phyloP scores from a whole-genome alignment of 202 grass and related monocot genomes.

The Elaeis oleifera region DNA sequence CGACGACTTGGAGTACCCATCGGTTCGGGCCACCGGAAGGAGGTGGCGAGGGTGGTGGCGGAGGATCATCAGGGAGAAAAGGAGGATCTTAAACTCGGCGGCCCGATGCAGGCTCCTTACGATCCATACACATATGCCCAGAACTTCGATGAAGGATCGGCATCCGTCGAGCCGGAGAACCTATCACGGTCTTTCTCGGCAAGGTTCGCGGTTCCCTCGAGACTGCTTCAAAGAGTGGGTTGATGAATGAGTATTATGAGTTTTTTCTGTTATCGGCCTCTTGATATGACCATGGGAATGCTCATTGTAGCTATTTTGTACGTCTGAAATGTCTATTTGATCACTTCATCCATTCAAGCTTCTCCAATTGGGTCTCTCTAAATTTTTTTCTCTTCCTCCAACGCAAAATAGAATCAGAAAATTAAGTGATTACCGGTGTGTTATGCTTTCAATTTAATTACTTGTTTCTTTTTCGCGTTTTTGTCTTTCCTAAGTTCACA shows the following conservation, averaged over 20 bases:
- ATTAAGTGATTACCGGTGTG: too few relatives aligned
- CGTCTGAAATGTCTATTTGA: too few relatives aligned
- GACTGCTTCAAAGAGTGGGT: not conserved
- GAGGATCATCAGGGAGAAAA: not conserved
- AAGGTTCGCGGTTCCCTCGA: slow-evolving; percentile 18
- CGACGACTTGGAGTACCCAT: not conserved
- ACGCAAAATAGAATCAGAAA: too few relatives aligned
- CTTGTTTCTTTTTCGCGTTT: too few relatives aligned
- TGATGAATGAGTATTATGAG: not conserved
- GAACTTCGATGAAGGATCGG: slow-evolving; percentile 70
- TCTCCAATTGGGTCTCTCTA: too few relatives aligned
- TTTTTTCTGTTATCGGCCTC: too few relatives aligned
- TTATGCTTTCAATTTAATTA: too few relatives aligned
- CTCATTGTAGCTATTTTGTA: too few relatives aligned
- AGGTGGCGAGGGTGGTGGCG: slow-evolving; percentile 32
- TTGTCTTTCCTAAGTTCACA: too few relatives aligned
- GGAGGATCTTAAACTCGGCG: slow-evolving; percentile 13
- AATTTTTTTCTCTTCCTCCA: too few relatives aligned
- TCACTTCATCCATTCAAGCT: too few relatives aligned
- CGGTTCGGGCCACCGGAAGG: not conserved
- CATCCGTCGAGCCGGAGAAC: slow-evolving; percentile 43
- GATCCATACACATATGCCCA: slow-evolving; percentile 45
- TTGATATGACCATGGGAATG: too few relatives aligned
- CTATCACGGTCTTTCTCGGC: slow-evolving; percentile 53
- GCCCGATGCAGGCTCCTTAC: slow-evolving; percentile 23